Evolutionary conservation across 2,329 filamentous ascomycete species (phyloP).

Genomic region (Teratosphaeria nubilosa): DNA sequence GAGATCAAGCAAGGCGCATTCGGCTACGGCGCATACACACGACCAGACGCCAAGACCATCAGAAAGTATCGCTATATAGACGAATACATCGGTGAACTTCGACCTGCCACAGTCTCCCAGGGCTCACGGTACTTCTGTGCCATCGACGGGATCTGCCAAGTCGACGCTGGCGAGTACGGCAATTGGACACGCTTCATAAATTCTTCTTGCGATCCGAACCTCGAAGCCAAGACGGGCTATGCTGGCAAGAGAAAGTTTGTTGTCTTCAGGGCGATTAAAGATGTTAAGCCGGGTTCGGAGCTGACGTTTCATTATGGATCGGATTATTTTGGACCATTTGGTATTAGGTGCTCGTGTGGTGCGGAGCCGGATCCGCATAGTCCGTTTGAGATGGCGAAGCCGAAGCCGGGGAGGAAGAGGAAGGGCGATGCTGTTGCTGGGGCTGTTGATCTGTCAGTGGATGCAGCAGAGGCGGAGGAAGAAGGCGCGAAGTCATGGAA

Average conservation of each 20-base stretch:
- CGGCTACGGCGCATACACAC: constrained; percentile 5
- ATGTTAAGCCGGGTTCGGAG: constrained; percentile 4
- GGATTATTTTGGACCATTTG: constrained; percentile 3
- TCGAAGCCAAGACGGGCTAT: not conserved
- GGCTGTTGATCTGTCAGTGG: not conserved
- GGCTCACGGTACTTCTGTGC: not conserved
- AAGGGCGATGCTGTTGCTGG: not conserved
- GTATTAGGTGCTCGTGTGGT: constrained; percentile 3
- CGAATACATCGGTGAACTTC: constrained; percentile 6
- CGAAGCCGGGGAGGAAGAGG: not conserved
- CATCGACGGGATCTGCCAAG: not conserved
- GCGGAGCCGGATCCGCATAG: constrained; percentile 1
- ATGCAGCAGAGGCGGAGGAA: not conserved
- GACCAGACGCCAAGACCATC: not conserved
- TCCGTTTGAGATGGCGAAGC: constrained; percentile 1
- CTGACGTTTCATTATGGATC: constrained; percentile 3
- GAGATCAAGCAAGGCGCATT: constrained; percentile 2
- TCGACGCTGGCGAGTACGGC: constrained; percentile 3
- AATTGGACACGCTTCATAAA: constrained; percentile 9
- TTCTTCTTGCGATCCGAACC: constrained; percentile 5
- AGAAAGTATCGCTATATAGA: constrained; percentile 4
- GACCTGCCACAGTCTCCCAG: not conserved
- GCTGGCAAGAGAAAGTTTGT: constrained; percentile 4
- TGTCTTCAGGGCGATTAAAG: constrained; percentile 1
- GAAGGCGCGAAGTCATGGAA: not conserved